Evolutionary conservation across 495 filamentous ascomycete species (phyloP), one percentile per base, ranked within the genome.

Genomic region (Daldinia vernicosa): DNA sequence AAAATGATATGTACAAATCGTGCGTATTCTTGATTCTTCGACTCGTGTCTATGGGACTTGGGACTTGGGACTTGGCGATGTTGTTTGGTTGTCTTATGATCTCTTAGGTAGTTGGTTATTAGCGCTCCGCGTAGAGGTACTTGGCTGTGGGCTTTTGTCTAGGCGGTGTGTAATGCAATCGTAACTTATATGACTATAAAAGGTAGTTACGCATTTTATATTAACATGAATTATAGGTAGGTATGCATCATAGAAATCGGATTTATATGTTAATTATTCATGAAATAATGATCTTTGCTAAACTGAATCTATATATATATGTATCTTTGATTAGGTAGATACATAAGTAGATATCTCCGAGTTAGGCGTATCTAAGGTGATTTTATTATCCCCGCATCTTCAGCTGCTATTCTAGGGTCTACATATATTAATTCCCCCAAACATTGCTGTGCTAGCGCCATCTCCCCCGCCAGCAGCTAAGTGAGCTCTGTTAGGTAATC

Each of bases 1-100:
- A 35, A 14, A 35, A 14, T 35, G 14, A 14, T 11, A 35, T 14
- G 12, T 35, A 6, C 33, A 35, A 4, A 35, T 35, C 3, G 33
- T 35, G 11, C 14, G 33, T 35, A n/a, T 17, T 17, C 43, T 51
- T 61, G 33, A 53, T 63, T 52, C 45, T 39, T 12, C 12, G 32
- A 9, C 19, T 24, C 26, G 9, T 51, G 4, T 26, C 12, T 26
- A 26, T 26, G 24, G 45, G 9, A 35, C 28, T 45, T 55, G 6
- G 37, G 35, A 39, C 32, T 35, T 35, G 6, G 35, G 26, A 54
- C 61, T 64, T 64, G 61, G 61, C 63, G 15, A n/a, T 35, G n/a
- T 47, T 57, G 30, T 65, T 33, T 27, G 27, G 9, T 45, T 51
- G 17, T 54, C 61, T 33, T 47, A 45, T 65, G 62, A 65, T 62